phyloP scores from a whole-genome alignment of 2,329 filamentous ascomycete genomes.

The Rosellinia necatrix region DNA sequence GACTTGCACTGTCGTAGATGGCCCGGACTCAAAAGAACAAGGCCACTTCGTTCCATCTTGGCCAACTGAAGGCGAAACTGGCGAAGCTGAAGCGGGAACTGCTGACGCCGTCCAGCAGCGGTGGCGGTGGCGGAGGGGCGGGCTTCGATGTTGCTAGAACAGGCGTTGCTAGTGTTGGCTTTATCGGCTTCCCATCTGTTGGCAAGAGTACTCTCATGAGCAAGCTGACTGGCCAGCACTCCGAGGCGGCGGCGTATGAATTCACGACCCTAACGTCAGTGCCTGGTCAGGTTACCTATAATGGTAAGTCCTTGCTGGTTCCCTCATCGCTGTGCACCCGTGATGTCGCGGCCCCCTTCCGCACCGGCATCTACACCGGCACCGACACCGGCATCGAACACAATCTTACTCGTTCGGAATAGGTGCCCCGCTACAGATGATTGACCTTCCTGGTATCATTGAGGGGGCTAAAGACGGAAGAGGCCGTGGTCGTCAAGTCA shows the following conservation, averaged over 20 bases:
- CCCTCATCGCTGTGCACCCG: background rate
- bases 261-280: conserved; percentile 98
- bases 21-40: conserved; percentile 97
- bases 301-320: conserved; percentile 56
- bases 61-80: conserved; percentile 96
- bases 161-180: conserved; percentile 94
- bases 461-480: conserved; percentile 98
- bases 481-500: conserved; percentile 95
- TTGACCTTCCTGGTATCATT: conserved; percentile 98
- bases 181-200: conserved; percentile 97
- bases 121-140: conserved; percentile 81
- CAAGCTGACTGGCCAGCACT: conserved; percentile 91
- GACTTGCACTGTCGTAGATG: conserved; percentile 63
- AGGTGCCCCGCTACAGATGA: conserved; percentile 94
- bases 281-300: conserved; percentile 93
- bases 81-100: conserved; percentile 97
- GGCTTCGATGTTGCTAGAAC: conserved; percentile 98
- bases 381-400: background rate
- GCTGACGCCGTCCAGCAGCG: conserved; percentile 77
- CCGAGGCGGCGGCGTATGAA: conserved; percentile 95
- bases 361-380: background rate
- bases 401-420: conserved; percentile 24
- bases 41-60: conserved; percentile 89
- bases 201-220: conserved; percentile 99
- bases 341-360: background rate